phyloP scores from a whole-genome alignment of 192 early-diverging fungal genomes.

The Backusella tarrabulga region DNA sequence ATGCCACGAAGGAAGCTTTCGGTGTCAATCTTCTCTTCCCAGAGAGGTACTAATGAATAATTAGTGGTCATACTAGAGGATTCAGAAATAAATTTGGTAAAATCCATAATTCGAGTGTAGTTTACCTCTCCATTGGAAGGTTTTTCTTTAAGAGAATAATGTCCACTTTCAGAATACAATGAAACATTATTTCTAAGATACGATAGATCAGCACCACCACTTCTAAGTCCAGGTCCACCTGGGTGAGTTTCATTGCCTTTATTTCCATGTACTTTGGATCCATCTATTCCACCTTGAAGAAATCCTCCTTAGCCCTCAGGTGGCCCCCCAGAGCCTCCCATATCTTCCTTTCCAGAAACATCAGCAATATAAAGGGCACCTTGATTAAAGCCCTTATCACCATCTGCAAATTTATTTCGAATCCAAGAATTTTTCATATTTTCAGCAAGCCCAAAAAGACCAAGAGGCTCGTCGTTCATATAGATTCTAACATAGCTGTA shows the following conservation, averaged over 20 bases:
- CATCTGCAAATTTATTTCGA: constrained; percentile 29
- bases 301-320: not conserved
- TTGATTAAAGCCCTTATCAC: constrained; percentile 24
- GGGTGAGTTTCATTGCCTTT: not conserved
- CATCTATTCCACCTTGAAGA: not conserved
- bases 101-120: constrained; percentile 7
- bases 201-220: not conserved
- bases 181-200: not conserved
- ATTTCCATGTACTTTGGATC: not conserved
- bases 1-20: constrained; percentile 18
- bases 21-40: not conserved
- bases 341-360: not conserved
- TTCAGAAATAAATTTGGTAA: constrained; percentile 11
- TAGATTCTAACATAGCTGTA: not conserved
- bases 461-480: constrained; percentile 1
- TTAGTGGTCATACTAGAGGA: not conserved
- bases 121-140: not conserved
- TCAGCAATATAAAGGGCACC: not conserved
- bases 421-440: constrained; percentile 35
- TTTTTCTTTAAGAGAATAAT: constrained; percentile 9
- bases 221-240: not conserved
- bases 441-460: constrained; percentile 13
- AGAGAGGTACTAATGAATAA: not conserved
- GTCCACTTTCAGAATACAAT: not conserved
- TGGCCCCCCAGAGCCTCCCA: not conserved